Percentiles rank a stretch among this genome's conserved stretches.
Conservation (phyloP, 192 early-diverging fungal genomes). For the Pecoramyces ruminantium region DNA sequence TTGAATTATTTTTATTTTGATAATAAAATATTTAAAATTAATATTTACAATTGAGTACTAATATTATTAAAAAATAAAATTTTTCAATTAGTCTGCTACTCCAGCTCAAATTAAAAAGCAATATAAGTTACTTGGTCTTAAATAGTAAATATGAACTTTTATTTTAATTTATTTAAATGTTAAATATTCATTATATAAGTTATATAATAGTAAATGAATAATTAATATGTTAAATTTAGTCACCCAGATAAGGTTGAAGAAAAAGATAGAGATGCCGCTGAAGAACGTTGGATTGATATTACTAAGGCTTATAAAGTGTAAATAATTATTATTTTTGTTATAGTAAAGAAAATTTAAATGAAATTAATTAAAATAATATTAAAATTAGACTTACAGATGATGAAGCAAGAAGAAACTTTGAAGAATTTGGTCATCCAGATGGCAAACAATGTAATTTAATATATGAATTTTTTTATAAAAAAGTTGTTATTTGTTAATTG, state of each 20-base stretch:
- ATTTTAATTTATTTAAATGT: too few species aligned
- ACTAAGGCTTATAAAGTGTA: slow-evolving; percentile 85
- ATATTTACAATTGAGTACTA: too few species aligned
- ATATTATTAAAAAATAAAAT: too few species aligned
- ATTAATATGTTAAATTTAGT: not conserved
- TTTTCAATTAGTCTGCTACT: not conserved
- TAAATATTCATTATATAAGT: too few species aligned
- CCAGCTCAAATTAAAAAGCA: not conserved
- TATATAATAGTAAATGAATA: too few species aligned
- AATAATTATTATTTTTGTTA: slow-evolving; percentile 7
- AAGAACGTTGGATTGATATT: slow-evolving; percentile 65
- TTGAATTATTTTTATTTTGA: too few species aligned
- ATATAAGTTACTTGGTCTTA: not conserved
- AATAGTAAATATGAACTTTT: not conserved
- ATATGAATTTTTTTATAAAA: not conserved
- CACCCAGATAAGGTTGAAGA: slow-evolving; percentile 52
- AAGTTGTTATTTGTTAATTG: not conserved
- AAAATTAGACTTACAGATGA: slow-evolving; percentile 86
- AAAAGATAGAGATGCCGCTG: slow-evolving; percentile 50
- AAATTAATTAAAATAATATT: too few species aligned
- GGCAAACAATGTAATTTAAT: slow-evolving; percentile 62
- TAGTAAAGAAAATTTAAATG: too few species aligned
- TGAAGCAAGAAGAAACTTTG: slow-evolving; percentile 73
- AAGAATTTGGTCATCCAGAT: slow-evolving; percentile 93
- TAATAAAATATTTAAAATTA: too few species aligned